These are phyloP conservation scores for Asterionellopsis glacialis DNA, from an alignment of 108 stramenopile species.

Conservation along the genomic window DNA sequence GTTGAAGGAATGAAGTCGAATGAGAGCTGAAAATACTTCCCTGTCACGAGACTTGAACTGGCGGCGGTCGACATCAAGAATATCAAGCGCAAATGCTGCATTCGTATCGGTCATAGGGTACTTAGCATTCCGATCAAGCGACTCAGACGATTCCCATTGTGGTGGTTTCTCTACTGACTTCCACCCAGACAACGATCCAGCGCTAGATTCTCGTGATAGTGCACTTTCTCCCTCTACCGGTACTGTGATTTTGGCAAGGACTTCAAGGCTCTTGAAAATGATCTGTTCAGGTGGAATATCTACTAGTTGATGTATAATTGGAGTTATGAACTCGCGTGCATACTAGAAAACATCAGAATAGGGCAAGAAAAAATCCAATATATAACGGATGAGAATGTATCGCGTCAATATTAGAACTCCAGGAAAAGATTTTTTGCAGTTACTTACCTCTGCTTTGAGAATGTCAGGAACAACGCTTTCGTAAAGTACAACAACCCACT, in stretches of 20 bases:
- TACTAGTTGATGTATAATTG: conserved; percentile 79
- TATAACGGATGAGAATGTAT: too few relatives aligned
- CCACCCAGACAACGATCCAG: background rate
- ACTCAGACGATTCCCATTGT: background rate
- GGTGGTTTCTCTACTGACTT: background rate
- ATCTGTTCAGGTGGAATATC: conserved; percentile 79
- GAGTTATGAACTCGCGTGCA: conserved; percentile 76
- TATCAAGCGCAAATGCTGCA: conserved; percentile 63
- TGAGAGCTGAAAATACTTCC: conserved; percentile 67
- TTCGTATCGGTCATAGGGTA: conserved; percentile 56
- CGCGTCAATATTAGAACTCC: background rate
- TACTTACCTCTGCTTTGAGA: conserved; percentile 77
- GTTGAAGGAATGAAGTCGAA: conserved; percentile 65
- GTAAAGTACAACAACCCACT: conserved; percentile 84
- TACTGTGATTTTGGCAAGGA: conserved; percentile 75
- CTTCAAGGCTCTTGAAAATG: conserved; percentile 79
- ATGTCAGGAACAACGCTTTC: conserved; percentile 79
- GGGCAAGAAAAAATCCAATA: background rate
- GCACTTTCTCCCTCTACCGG: conserved; percentile 54
- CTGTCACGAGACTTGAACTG: conserved; percentile 65
- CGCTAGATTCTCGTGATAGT: background rate
- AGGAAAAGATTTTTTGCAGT: background rate
- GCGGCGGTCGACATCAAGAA: conserved; percentile 44
- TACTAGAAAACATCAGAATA: conserved; percentile 28
- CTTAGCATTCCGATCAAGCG: background rate